These are phyloP conservation scores for Xylariales sp. DNA, from an alignment of 2,329 filamentous ascomycete genomes.

Conservation along the genomic window DNA sequence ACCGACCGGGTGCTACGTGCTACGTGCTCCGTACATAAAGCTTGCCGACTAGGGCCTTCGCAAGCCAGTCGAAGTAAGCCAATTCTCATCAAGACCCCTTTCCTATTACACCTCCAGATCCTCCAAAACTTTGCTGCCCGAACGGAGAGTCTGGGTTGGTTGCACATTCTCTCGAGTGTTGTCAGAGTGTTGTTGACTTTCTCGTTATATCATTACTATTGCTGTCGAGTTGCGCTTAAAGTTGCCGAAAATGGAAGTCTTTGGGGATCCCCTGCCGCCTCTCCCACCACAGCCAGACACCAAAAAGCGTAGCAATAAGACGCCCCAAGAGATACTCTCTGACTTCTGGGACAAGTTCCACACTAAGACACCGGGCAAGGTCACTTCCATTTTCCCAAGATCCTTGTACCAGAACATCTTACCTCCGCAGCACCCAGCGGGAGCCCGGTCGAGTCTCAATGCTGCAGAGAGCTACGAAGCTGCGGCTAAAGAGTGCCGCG, in stretches of 20 bases:
- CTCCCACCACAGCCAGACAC: neutral
- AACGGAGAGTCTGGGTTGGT: too few species aligned
- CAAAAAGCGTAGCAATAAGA: conserved; percentile 18
- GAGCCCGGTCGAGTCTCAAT: conserved; percentile 27
- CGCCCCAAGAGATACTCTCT: conserved; percentile 34
- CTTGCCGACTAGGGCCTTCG: too few species aligned
- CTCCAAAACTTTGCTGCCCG: too few species aligned
- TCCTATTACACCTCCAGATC: too few species aligned
- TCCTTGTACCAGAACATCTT: conserved; percentile 31
- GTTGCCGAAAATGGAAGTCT: conserved; percentile 1
- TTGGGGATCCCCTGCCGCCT: conserved; percentile 4
- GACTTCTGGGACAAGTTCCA: conserved; percentile 40
- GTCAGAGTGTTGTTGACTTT: neutral
- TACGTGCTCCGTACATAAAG: too few species aligned
- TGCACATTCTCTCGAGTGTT: too few species aligned
- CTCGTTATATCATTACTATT: neutral
- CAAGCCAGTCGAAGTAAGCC: too few species aligned
- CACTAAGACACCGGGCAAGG: conserved; percentile 34
- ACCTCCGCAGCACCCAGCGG: conserved; percentile 17
- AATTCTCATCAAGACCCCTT: too few species aligned
- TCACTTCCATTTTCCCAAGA: conserved; percentile 40
- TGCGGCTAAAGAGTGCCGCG: conserved; percentile 33
- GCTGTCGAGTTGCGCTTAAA: neutral
- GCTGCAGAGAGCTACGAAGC: conserved; percentile 37
- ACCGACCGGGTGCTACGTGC: too few species aligned